A percentile compares a stretch with the other conserved stretches of the same genome.
phyloP scores from a whole-genome alignment of 2,329 filamentous ascomycete genomes.

The Paraconiothyrium sp. region DNA sequence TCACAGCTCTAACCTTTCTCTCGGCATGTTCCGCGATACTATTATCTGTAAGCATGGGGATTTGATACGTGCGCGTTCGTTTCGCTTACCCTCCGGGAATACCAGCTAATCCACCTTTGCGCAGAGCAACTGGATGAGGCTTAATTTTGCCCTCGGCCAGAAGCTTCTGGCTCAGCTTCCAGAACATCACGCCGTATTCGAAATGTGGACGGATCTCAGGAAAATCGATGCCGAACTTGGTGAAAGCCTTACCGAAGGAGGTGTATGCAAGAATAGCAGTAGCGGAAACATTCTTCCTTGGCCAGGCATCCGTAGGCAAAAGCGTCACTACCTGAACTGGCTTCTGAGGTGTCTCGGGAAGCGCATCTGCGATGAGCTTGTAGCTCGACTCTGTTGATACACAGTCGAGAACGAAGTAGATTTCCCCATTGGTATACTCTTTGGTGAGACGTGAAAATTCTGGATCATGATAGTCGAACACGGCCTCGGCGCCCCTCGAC shows the following conservation, averaged over 20 bases:
- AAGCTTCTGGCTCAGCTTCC: slow-evolving; percentile 10
- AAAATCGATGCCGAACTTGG: slow-evolving; percentile 6
- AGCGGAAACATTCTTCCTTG: background rate
- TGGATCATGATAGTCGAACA: slow-evolving; percentile 9
- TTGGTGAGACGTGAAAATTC: background rate
- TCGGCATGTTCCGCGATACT: slow-evolving; percentile 15
- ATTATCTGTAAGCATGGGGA: background rate
- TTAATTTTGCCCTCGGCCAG: slow-evolving; percentile 6
- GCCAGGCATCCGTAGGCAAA: background rate
- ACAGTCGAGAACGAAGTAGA: slow-evolving; percentile 1
- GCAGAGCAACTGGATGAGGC: slow-evolving; percentile 12
- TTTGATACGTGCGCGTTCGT: background rate
- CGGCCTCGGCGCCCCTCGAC: slow-evolving; percentile 4
- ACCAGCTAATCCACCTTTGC: slow-evolving; percentile 9
- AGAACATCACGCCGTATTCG: slow-evolving; percentile 13
- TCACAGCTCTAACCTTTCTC: slow-evolving; percentile 7
- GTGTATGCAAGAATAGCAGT: background rate
- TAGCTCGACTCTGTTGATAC: background rate
- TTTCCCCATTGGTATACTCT: background rate
- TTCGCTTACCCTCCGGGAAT: slow-evolving; percentile 11
- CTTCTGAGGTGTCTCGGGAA: slow-evolving; percentile 1
- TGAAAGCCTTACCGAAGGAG: background rate
- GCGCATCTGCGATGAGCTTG: slow-evolving; percentile 9
- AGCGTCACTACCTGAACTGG: background rate
- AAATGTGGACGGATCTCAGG: slow-evolving; percentile 7